A percentile compares a stretch with the other conserved stretches of the same genome.
These are phyloP conservation scores for Linderniella brevidens DNA, from an alignment of 257 asterid species.

Conservation along the genomic window DNA sequence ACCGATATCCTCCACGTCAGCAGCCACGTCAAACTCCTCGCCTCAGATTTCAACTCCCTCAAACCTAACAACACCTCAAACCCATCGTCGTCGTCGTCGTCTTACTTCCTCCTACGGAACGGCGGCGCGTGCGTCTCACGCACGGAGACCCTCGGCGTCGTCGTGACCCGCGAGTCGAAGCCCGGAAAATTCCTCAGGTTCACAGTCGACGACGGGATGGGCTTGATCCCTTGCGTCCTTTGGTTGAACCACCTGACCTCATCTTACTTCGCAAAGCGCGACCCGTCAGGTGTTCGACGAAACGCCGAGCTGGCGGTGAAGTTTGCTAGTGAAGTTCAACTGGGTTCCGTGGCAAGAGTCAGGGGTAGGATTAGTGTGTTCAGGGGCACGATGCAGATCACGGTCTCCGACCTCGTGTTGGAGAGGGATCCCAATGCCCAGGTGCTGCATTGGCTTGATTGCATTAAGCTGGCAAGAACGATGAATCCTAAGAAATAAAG, in stretches of 20 bases:
- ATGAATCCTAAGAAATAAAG: no score
- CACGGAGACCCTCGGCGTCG: constrained; percentile 46
- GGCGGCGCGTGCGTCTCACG: constrained; percentile 35
- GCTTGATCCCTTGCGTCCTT: constrained; percentile 56
- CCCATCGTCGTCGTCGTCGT: not conserved
- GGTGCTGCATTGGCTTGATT: constrained; percentile 58
- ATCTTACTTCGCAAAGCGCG: constrained; percentile 33
- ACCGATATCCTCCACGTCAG: no score
- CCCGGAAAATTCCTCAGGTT: constrained; percentile 44
- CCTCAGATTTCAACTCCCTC: constrained; percentile 35
- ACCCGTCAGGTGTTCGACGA: constrained; percentile 60
- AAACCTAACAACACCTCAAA: constrained; percentile 11
- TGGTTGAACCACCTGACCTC: constrained; percentile 67
- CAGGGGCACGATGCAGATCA: constrained; percentile 41
- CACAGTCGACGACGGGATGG: constrained; percentile 57
- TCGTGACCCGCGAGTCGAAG: constrained; percentile 41
- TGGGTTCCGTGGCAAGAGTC: constrained; percentile 61
- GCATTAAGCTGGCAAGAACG: constrained; percentile 23
- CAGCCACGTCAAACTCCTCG: constrained; percentile 45
- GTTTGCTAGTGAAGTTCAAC: constrained; percentile 28
- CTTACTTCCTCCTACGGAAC: constrained; percentile 27
- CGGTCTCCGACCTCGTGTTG: constrained; percentile 51
- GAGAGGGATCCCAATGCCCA: constrained; percentile 74
- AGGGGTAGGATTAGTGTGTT: constrained; percentile 46
- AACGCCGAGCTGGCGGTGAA: constrained; percentile 32